Evolutionary conservation across 2,329 filamentous ascomycete species (phyloP).

Genomic region (Alternaria postmessia): DNA sequence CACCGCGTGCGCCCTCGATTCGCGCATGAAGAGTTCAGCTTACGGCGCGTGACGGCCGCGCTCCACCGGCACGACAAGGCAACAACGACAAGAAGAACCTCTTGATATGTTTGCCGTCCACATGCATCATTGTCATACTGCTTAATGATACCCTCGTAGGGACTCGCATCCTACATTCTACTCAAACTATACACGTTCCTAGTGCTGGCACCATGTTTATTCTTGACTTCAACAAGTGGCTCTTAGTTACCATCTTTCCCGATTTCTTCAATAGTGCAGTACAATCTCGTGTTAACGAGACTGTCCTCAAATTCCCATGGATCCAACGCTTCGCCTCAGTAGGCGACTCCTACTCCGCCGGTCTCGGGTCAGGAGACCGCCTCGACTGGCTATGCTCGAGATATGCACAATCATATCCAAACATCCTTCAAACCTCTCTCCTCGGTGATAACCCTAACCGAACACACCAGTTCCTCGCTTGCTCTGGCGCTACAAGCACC

Average conservation of each 20-base stretch:
- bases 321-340: slow-evolving; percentile 39
- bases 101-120: neutral
- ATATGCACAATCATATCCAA: slow-evolving; percentile 39
- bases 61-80: slow-evolving; percentile 10
- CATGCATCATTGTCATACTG: too few relatives aligned
- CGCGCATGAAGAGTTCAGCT: slow-evolving; percentile 15
- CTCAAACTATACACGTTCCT: neutral
- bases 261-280: neutral
- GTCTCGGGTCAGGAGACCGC: slow-evolving; percentile 36
- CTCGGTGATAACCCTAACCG: slow-evolving; percentile 20
- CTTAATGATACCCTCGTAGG: neutral
- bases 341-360: slow-evolving; percentile 45
- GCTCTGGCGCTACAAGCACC: slow-evolving; percentile 38
- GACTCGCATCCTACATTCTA: neutral
- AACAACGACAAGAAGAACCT: slow-evolving; percentile 9
- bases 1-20: slow-evolving; percentile 27
- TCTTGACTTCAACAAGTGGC: slow-evolving; percentile 1
- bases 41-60: slow-evolving; percentile 21
- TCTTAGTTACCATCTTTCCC: slow-evolving; percentile 5
- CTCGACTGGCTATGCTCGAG: slow-evolving; percentile 41
- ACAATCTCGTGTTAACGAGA: neutral
- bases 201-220: slow-evolving; percentile 10
- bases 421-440: slow-evolving; percentile 30
- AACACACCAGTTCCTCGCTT: slow-evolving; percentile 40
- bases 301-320: slow-evolving; percentile 17